Evolutionary conservation across 495 filamentous ascomycete species (phyloP).

Genomic region (Hypoxylon cercidicola): DNA sequence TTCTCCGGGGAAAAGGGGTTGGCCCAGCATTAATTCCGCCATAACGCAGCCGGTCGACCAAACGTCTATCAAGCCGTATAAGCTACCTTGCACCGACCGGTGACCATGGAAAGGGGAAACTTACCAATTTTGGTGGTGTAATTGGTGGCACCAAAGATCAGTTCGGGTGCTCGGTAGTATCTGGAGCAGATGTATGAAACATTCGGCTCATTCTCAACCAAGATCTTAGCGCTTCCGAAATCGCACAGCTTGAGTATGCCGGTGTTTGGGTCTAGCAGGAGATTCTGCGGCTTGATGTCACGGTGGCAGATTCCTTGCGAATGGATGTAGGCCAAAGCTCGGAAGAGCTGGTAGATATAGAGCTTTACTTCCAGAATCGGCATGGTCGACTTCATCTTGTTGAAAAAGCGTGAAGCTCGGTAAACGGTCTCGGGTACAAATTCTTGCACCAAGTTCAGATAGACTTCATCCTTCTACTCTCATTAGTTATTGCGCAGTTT

Average conservation of each 20-base stretch:
- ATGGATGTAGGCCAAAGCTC: conserved; percentile 97
- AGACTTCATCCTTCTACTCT: conserved; percentile 95
- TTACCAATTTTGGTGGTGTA: conserved; percentile 99
- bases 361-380: conserved; percentile 98
- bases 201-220: conserved; percentile 98
- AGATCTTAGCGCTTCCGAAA: conserved; percentile 98
- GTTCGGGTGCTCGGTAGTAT: conserved; percentile 96
- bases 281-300: conserved; percentile 99
- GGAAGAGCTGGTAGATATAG: conserved; percentile 99
- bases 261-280: conserved; percentile 88
- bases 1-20: conserved; percentile 98
- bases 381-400: conserved; percentile 99
- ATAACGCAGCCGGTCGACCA: conserved; percentile 99
- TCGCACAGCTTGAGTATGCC: conserved; percentile 98
- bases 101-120: conserved; percentile 38
- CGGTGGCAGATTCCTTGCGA: conserved; percentile 99
- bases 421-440: conserved; percentile 99
- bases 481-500: conserved; percentile 30
- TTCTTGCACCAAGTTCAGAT: conserved; percentile 97
- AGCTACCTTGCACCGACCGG: conserved; percentile 10
- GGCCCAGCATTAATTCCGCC: conserved; percentile 98
- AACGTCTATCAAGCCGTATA: conserved; percentile 73
- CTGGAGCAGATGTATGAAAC: conserved; percentile 99
- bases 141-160: conserved; percentile 99
- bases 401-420: conserved; percentile 97